These are phyloP conservation scores for Fusarium devonianum DNA, from an alignment of 2,329 filamentous ascomycete species.

Conservation along the genomic window DNA sequence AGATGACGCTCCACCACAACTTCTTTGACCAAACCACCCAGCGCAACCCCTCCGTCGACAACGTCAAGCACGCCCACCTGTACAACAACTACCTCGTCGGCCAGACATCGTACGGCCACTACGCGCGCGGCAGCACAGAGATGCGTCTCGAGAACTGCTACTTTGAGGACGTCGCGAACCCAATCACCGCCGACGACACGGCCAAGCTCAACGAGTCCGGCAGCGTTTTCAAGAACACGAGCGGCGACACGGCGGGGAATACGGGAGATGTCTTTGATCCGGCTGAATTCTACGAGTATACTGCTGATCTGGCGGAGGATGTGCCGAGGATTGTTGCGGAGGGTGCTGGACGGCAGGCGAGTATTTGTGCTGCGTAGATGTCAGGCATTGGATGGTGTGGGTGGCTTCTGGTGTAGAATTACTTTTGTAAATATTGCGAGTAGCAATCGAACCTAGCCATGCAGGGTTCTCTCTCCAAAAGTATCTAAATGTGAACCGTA, in stretches of 20 bases:
- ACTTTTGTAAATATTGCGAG: not conserved
- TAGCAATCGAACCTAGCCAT: too few relatives aligned
- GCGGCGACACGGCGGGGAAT: constrained; percentile 11
- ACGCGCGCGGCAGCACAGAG: constrained; percentile 35
- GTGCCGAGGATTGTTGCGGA: constrained; percentile 30
- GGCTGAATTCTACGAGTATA: constrained; percentile 14
- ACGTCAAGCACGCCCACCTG: constrained; percentile 37
- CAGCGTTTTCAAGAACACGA: constrained; percentile 16
- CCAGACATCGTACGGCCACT: constrained; percentile 37
- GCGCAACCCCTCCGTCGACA: constrained; percentile 40
- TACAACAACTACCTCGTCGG: constrained; percentile 42
- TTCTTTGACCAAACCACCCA: constrained; percentile 37
- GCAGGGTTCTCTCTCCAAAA: too few relatives aligned
- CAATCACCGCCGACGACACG: constrained; percentile 18
- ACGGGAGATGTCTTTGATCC: constrained; percentile 16
- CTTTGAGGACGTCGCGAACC: constrained; percentile 35
- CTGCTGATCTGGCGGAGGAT: constrained; percentile 28
- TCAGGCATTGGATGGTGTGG: not conserved
- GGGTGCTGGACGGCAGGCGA: constrained; percentile 35
- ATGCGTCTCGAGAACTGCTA: constrained; percentile 40
- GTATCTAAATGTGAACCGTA: too few relatives aligned
- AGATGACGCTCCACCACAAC: constrained; percentile 40
- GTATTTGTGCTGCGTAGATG: constrained; percentile 29
- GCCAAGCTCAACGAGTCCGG: constrained; percentile 21
- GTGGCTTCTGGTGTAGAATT: not conserved